Evolutionary conservation across 805 yeast genomes (phyloP).

Genomic region (Kregervanrija fluxuum): DNA sequence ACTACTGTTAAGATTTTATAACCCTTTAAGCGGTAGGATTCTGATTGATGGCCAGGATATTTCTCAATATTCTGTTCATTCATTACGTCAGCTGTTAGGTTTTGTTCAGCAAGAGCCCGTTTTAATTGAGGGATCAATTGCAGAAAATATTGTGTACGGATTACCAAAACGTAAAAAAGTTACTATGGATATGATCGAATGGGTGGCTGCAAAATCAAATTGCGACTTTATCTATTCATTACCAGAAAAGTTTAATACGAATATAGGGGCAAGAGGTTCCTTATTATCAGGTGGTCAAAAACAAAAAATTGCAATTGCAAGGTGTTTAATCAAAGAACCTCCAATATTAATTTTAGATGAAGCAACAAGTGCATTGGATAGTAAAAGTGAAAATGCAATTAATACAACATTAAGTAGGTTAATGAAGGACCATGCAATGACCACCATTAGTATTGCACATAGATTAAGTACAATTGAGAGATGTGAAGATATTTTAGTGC

Average conservation of each 20-base stretch:
- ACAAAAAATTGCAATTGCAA: constrained; percentile 69
- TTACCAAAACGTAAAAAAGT: constrained; percentile 43
- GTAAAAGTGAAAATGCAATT: constrained; percentile 80
- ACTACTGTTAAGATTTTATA: constrained; percentile 74
- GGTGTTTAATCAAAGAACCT: constrained; percentile 65
- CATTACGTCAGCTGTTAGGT: constrained; percentile 68
- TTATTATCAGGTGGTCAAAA: constrained; percentile 67
- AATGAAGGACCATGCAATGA: constrained; percentile 52
- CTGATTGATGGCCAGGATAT: constrained; percentile 62
- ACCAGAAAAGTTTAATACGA: constrained; percentile 77
- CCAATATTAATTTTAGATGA: constrained; percentile 59
- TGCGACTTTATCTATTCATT: constrained; percentile 67
- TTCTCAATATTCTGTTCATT: constrained; percentile 63
- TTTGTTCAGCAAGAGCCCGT: constrained; percentile 92
- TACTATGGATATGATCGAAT: constrained; percentile 50
- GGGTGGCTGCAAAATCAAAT: constrained; percentile 68
- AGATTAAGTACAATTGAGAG: constrained; percentile 81
- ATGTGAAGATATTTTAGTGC: constrained; percentile 73
- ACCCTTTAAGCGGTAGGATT: constrained; percentile 64
- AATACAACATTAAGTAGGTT: constrained; percentile 62
- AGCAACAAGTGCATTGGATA: constrained; percentile 90
- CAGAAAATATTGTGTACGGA: constrained; percentile 84
- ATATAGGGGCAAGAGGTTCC: constrained; percentile 76
- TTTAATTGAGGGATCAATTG: constrained; percentile 76
- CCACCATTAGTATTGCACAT: constrained; percentile 86